A percentile compares a stretch with the other conserved stretches of the same genome.
Evolutionary conservation across 352 stramenopile species (phyloP).

Genomic region (Ophiocytium majus): DNA sequence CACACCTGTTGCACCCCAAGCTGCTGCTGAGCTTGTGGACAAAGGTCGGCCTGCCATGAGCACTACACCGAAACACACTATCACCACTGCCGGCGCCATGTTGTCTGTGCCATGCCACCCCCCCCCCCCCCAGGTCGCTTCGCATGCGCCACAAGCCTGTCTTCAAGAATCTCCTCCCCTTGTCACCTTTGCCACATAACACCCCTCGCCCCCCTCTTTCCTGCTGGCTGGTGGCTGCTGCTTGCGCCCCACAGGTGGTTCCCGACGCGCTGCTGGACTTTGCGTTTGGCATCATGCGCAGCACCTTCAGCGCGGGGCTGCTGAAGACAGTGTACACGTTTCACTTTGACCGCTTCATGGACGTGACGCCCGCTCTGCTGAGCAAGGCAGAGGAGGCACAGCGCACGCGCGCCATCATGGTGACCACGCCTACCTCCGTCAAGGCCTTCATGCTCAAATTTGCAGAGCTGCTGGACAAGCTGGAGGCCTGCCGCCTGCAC

Average conservation of each 20-base stretch:
- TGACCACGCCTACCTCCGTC: constrained; percentile 94
- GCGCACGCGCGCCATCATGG: constrained; percentile 91
- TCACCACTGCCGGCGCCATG: too few species aligned
- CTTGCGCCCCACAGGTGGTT: constrained; percentile 95
- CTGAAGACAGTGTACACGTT: constrained; percentile 99
- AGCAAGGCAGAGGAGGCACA: constrained; percentile 80
- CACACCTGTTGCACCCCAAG: too few species aligned
- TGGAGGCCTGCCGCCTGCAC: constrained; percentile 63
- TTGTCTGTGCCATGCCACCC: too few species aligned
- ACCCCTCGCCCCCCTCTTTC: too few species aligned
- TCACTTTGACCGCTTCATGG: constrained; percentile 91
- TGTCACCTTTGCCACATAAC: too few species aligned
- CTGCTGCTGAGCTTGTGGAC: too few species aligned
- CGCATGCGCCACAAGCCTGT: too few species aligned
- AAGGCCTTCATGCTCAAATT: constrained; percentile 99
- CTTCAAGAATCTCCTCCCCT: too few species aligned
- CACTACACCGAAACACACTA: too few species aligned
- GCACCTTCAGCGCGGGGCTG: constrained; percentile 95
- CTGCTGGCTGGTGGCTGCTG: too few species aligned
- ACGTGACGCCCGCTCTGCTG: constrained; percentile 73
- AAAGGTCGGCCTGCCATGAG: too few species aligned
- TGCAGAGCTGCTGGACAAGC: constrained; percentile 82
- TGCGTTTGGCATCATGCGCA: constrained; percentile 91
- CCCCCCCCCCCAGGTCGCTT: too few species aligned
- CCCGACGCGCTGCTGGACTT: constrained; percentile 97